Evolutionary conservation across 2,329 filamentous ascomycete species (phyloP).

Genomic region (Fusarium pseudonygamai): DNA sequence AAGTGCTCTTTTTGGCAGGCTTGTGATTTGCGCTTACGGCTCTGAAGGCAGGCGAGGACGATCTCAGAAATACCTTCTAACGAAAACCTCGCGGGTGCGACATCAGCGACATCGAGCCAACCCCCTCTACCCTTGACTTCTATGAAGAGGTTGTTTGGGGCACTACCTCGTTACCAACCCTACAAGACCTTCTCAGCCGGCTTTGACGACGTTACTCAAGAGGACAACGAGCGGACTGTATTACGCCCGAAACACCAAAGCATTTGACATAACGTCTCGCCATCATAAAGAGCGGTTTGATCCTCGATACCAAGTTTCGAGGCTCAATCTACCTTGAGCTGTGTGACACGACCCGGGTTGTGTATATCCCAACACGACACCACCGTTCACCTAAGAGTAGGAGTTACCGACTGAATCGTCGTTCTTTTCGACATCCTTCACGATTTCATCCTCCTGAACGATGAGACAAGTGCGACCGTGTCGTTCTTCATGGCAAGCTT

Average conservation of each 20-base stretch:
- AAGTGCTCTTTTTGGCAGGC: background rate
- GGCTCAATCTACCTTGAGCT: conserved; percentile 6
- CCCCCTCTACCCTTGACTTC: conserved; percentile 51
- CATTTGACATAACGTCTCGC: background rate
- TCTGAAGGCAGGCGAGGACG: conserved; percentile 45
- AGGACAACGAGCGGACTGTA: background rate
- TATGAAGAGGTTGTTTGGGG: conserved; percentile 48
- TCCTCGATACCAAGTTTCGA: background rate
- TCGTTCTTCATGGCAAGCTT: fast-evolving
- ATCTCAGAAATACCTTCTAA: conserved; percentile 65
- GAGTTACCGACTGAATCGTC: fast-evolving
- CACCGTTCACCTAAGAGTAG: fast-evolving
- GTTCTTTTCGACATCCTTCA: background rate
- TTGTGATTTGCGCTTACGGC: fast-evolving
- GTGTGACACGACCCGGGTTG: background rate
- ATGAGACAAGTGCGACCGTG: fast-evolving
- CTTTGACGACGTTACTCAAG: background rate
- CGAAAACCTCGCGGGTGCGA: conserved; percentile 73
- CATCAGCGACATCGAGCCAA: conserved; percentile 59
- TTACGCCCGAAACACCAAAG: fast-evolving
- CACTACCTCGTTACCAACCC: fast-evolving
- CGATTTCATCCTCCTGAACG: background rate
- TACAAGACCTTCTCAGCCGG: fast-evolving
- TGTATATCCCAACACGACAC: fast-evolving
- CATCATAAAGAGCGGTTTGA: background rate